phyloP scores from a whole-genome alignment of 768 basidiomycete species.

The Rhodocollybia butyracea region DNA sequence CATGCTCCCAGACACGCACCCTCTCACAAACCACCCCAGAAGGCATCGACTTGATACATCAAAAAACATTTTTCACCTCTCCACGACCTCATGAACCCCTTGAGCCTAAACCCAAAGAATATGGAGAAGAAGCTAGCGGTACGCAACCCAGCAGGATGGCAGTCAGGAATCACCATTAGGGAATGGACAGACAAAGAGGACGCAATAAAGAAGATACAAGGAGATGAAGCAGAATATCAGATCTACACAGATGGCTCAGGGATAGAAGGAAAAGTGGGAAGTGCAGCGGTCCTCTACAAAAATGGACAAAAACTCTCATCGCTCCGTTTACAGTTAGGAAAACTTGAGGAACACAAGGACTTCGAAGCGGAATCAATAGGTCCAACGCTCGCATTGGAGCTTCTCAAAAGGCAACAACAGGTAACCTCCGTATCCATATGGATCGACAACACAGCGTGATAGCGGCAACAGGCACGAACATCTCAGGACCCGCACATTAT shows the following conservation, averaged over 20 bases:
- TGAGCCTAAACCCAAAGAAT: background rate
- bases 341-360: background rate
- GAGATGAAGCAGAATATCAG: background rate
- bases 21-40: too few relatives aligned
- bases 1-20: constrained; percentile 12
- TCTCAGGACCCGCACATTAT: background rate
- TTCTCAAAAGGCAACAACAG: background rate
- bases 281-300: background rate
- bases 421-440: background rate
- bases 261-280: constrained; percentile 7
- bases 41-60: background rate
- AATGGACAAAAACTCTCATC: background rate
- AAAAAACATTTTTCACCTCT: constrained; percentile 11
- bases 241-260: constrained; percentile 16
- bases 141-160: background rate
- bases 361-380: background rate
- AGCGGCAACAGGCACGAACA: background rate
- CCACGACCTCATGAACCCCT: constrained; percentile 13
- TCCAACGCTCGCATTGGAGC: background rate
- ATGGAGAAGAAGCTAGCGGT: background rate
- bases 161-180: background rate
- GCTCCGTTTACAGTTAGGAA: background rate
- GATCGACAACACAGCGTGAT: background rate
- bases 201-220: background rate
- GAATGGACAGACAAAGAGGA: background rate